Base-by-base conservation (phyloP, 2,329 filamentous ascomycete genomes). In the Paraconiothyrium brasiliense region DNA sequence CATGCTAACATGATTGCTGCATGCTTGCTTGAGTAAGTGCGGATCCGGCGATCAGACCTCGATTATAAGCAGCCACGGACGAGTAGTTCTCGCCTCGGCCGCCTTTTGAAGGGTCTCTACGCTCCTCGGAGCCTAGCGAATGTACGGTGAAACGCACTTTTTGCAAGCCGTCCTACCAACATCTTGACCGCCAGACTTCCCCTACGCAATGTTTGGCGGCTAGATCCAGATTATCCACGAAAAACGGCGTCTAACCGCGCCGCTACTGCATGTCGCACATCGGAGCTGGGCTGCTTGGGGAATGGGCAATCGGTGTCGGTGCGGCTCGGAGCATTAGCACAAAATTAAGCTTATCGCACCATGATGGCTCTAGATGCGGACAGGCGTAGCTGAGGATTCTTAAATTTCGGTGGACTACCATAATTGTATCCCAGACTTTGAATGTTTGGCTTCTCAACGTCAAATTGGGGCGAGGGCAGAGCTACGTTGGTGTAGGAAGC, bases 311-410 rank as follows among this genome's bases (percentile, higher is more conserved):
- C 22, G 35, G n/a, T 48, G 32, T 48, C 51, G 44, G 47, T 24
- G 49, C 24, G 24, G 24, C 10, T 37, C 50, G 47, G 30, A 37
- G 37, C 30, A 39, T 39, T 59, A 20, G 27, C 6, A 55, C 49
- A 55, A 41, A 46, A 32, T 46, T 56, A 27, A 49, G 43, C 46
- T 62, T 55, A 58, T 61, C 59, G 47, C 32, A 58, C 50, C 32
- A 24, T 54, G 59, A 44, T 54, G 59, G 59, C 30, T 20, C 27
- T n/a, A 6, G 7, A 14, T 16, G n/a, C 8, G 50, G 16, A 14
- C 22, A 14, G 10, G 37, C 22, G 14, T 10, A 47, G 44, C 3
- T 47, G 24, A 5, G 27, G 52, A 14, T 34, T 34, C 41, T 22
- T 27, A 30, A 34, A 27, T 39, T 13, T 22, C 5, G 10, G 41